Evolutionary conservation across 768 basidiomycete species (phyloP), one percentile per base, ranked within the genome.

Genomic region (Boletus rubroflammeus): DNA sequence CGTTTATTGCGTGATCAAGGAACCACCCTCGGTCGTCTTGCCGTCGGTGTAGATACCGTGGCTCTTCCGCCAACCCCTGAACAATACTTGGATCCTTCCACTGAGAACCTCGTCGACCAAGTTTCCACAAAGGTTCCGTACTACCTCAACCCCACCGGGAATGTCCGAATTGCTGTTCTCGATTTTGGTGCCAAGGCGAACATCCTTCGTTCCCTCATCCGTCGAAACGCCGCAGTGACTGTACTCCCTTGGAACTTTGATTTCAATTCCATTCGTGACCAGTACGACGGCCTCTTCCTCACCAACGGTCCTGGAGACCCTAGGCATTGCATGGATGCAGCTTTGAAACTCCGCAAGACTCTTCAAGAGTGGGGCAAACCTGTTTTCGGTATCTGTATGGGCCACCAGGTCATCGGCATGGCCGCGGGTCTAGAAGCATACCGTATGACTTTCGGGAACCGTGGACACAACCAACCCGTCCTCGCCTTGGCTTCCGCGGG

Each of bases 131-230:
- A 86, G 55, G 71, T 77, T 48, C 84, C 90, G 0, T 98, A 94
- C 75, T 77, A 83, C 28, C 81, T 98, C 47, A 98, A 99, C 70
- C 84, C 90, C 19, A 75, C 73, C 5, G 96, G 96, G 25, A 86
- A 90, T 59, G 82, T 97, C 63, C 90, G 86, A 67, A 92, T 99
- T 59, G 97, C 94, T 14, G 89, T 99, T 15, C 84, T 98, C 55
- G 97, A 98, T 71, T 98, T 97, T 67, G 97, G 97, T 55, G 88
- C 87, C 55, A 99, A 99, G 73, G 95, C 97, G 47, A 99, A 99
- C 75, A 99, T 99, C 57, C 76, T 93, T 52, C 92, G 97, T 54
- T 84, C 93, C 2, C 85, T 99, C 58, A 86, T 97, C 59, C 86
- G 89, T 61, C 88, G 97, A 39, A 90, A 85, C 53, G 97, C 93